Evolutionary conservation across 1,284 basidiomycete genomes (phyloP).

Genomic region (Fomitopsis betulina): DNA sequence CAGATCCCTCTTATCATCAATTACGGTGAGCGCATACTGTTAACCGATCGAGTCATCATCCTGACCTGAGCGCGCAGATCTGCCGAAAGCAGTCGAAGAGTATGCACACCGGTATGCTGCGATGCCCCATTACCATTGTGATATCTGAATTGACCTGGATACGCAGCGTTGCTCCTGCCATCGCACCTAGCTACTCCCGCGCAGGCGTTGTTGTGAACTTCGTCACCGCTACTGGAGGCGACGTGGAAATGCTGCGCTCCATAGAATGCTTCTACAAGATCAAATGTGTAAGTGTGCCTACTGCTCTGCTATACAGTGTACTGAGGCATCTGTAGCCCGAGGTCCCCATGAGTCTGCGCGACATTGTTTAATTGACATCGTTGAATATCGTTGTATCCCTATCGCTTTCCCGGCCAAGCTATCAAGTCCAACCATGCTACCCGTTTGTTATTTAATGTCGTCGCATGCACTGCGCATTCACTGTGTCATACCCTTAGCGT

Average conservation of each 20-base stretch:
- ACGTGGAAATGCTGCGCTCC: conserved; percentile 95
- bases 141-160: conserved; percentile 8
- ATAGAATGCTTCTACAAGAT: conserved; percentile 98
- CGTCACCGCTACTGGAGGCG: conserved; percentile 93
- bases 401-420: conserved; percentile 37
- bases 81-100: conserved; percentile 94
- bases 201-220: conserved; percentile 92
- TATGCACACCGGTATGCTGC: conserved; percentile 81
- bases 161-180: conserved; percentile 72
- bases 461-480: conserved; percentile 30
- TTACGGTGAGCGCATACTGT: conserved; percentile 54
- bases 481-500: conserved; percentile 61
- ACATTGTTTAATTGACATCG: conserved; percentile 66
- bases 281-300: conserved; percentile 69
- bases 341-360: conserved; percentile 82
- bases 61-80: conserved; percentile 44
- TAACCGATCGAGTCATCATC: background rate
- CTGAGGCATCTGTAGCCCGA: conserved; percentile 54
- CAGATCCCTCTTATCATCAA: conserved; percentile 92
- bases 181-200: conserved; percentile 74
- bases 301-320: background rate
- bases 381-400: conserved; percentile 72
- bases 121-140: background rate
- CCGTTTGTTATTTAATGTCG: conserved; percentile 37
- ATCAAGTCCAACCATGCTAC: conserved; percentile 28